Conservation (phyloP, 805 yeast genomes). For the Tetrapisispora pingtungensis region DNA sequence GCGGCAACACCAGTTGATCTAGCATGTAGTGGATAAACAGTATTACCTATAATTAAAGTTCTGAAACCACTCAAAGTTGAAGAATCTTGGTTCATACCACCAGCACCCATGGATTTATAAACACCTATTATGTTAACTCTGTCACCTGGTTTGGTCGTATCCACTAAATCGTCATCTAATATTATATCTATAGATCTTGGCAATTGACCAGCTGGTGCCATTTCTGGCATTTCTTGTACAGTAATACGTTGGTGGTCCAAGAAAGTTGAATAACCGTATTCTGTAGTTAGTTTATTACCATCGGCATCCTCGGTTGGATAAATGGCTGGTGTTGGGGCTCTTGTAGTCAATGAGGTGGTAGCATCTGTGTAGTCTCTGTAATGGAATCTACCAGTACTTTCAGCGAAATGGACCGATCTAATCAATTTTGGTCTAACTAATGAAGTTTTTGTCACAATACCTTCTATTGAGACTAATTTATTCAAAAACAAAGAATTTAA, state of each 20-base stretch:
- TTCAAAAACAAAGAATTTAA: slow-evolving; percentile 69
- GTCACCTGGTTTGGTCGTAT: slow-evolving; percentile 89
- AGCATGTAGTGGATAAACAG: slow-evolving; percentile 80
- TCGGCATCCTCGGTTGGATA: slow-evolving; percentile 91
- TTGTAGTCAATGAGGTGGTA: slow-evolving; percentile 60
- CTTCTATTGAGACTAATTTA: slow-evolving; percentile 79
- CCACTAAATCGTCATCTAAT: slow-evolving; percentile 93
- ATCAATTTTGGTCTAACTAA: slow-evolving; percentile 86
- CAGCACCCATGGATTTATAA: slow-evolving; percentile 81
- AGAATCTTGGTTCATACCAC: slow-evolving; percentile 26
- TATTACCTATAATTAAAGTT: slow-evolving; percentile 79
- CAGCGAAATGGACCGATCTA: slow-evolving; percentile 88
- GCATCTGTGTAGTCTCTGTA: slow-evolving; percentile 89
- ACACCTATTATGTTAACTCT: slow-evolving; percentile 91
- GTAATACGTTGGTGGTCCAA: slow-evolving; percentile 90
- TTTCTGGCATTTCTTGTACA: slow-evolving; percentile 95
- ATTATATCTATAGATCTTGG: slow-evolving; percentile 89
- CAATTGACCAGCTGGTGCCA: slow-evolving; percentile 95
- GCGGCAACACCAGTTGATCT: slow-evolving; percentile 79
- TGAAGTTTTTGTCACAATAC: slow-evolving; percentile 90
- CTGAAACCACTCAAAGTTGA: slow-evolving; percentile 56
- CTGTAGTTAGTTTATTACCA: slow-evolving; percentile 80
- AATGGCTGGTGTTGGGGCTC: slow-evolving; percentile 56
- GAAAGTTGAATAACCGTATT: slow-evolving; percentile 86
- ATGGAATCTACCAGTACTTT: slow-evolving; percentile 70